Conservation (phyloP, 352 stramenopile species). For the Globisporangium sylvaticum region DNA sequence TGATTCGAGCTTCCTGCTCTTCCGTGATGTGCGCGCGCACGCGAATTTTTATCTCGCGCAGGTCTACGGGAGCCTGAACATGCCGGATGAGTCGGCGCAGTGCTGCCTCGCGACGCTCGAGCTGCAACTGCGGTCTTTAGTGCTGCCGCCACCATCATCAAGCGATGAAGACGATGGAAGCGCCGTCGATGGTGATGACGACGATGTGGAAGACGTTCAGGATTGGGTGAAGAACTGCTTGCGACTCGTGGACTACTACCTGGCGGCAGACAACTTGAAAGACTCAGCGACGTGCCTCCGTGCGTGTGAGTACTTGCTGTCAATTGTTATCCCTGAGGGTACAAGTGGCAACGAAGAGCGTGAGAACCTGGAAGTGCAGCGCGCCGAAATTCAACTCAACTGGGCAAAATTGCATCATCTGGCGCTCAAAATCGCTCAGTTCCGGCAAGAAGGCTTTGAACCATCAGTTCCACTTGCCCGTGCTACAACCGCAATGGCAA, state of each 20-base stretch:
- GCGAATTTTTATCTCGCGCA: conserved; percentile 73
- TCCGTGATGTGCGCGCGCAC: conserved; percentile 32
- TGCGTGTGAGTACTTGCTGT: conserved; percentile 40
- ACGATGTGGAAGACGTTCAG: conserved; percentile 21
- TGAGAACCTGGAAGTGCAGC: conserved; percentile 23
- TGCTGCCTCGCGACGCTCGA: conserved; percentile 67
- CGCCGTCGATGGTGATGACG: not conserved
- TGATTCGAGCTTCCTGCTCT: not conserved
- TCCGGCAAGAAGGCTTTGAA: conserved; percentile 22
- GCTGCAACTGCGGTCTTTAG: conserved; percentile 35
- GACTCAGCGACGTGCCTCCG: conserved; percentile 46
- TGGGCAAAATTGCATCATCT: conserved; percentile 53
- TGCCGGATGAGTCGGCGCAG: conserved; percentile 44
- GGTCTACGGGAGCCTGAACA: conserved; percentile 49
- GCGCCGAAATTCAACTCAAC: conserved; percentile 39
- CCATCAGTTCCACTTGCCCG: not conserved
- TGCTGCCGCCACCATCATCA: not conserved
- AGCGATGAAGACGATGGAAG: not conserved
- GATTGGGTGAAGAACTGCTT: conserved; percentile 62
- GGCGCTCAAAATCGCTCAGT: conserved; percentile 37
- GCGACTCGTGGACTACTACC: conserved; percentile 58
- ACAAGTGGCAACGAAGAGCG: conserved; percentile 7
- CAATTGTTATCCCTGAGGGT: not conserved
- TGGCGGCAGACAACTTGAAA: conserved; percentile 37
- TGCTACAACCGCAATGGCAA: conserved; percentile 21